A percentile compares a stretch with the other conserved stretches of the same genome.
Evolutionary conservation across 345 rosid species (phyloP).

Genomic region (Linum tenue): DNA sequence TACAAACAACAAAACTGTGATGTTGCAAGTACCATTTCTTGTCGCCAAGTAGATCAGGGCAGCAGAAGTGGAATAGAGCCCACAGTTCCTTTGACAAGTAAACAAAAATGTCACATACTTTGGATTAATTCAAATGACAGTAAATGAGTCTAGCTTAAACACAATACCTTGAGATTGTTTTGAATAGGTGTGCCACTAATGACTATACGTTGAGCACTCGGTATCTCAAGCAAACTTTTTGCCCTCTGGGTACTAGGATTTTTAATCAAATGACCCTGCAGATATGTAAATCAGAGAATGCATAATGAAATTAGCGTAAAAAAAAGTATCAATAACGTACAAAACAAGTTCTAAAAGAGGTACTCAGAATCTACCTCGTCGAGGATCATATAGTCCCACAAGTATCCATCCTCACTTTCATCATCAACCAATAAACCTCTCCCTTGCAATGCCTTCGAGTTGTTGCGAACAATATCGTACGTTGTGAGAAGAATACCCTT

Average conservation of each 20-base stretch:
- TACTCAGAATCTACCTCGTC: constrained; percentile 60
- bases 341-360: not conserved
- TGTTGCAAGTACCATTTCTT: constrained; percentile 51
- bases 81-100: constrained; percentile 61
- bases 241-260: constrained; percentile 97
- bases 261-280: constrained; percentile 93
- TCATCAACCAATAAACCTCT: constrained; percentile 35
- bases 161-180: constrained; percentile 83
- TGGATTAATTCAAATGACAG: constrained; percentile 4
- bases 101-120: constrained; percentile 7
- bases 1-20: constrained; percentile 7
- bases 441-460: constrained; percentile 65
- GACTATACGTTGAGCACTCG: constrained; percentile 77
- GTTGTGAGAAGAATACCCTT: constrained; percentile 88
- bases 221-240: constrained; percentile 90
- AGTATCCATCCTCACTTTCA: constrained; percentile 40
- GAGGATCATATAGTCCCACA: constrained; percentile 96
- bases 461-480: constrained; percentile 86
- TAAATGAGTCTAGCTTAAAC: constrained; percentile 11
- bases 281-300: not conserved
- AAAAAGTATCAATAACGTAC: not conserved
- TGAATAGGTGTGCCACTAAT: constrained; percentile 97
- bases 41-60: constrained; percentile 82
- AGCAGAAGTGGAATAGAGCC: constrained; percentile 92
- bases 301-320: not conserved